Conservation (phyloP, 352 stramenopile genomes). For the Detonula confervacea region DNA sequence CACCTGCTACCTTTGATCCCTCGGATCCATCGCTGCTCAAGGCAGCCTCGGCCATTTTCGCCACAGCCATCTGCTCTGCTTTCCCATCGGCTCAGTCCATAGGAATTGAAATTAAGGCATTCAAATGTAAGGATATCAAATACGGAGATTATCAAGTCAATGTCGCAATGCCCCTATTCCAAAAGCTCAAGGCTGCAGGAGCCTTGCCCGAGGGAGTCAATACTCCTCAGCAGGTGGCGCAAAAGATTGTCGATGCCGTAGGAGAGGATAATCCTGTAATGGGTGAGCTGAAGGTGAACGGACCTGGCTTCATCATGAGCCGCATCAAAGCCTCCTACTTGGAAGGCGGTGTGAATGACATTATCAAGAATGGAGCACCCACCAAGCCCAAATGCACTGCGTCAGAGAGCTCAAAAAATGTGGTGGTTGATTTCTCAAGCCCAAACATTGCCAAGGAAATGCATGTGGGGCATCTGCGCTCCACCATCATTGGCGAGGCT, state of each 20-base stretch:
- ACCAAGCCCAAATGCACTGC: conserved; percentile 70
- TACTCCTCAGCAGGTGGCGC: conserved; percentile 89
- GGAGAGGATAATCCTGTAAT: conserved; percentile 87
- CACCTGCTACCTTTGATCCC: conserved; percentile 30
- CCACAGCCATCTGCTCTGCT: conserved; percentile 26
- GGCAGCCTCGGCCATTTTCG: conserved; percentile 50
- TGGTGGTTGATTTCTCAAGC: conserved; percentile 91
- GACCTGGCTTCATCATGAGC: conserved; percentile 98
- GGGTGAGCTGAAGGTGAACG: conserved; percentile 86
- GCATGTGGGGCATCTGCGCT: conserved; percentile 93
- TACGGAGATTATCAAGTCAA: conserved; percentile 98
- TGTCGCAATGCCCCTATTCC: conserved; percentile 96
- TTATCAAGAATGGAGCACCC: conserved; percentile 46
- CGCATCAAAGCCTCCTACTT: conserved; percentile 87
- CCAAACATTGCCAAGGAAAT: conserved; percentile 97
- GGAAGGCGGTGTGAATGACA: conserved; percentile 59
- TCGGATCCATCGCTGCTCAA: conserved; percentile 52
- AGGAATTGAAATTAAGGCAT: conserved; percentile 48
- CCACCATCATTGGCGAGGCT: conserved; percentile 92
- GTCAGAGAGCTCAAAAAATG: conserved; percentile 48
- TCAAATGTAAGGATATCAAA: conserved; percentile 83
- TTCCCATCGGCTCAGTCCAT: conserved; percentile 42
- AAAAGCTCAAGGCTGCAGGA: conserved; percentile 91
- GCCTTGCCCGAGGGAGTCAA: conserved; percentile 80
- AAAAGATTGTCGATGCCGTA: conserved; percentile 90